Evolutionary conservation across 305 asterid species (phyloP).

Genomic region (Fraxinus floribunda): DNA sequence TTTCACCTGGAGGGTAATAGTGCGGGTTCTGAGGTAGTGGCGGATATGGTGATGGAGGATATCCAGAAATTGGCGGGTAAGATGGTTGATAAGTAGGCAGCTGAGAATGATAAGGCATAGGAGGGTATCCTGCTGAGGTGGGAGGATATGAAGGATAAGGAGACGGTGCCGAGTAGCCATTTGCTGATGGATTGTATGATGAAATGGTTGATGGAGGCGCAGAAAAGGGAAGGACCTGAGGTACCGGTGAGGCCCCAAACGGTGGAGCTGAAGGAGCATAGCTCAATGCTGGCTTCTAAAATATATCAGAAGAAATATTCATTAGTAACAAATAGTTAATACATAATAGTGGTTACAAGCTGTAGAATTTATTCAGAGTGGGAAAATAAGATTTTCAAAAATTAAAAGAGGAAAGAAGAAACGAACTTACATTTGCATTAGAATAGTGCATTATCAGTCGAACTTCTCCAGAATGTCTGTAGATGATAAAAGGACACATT

Average conservation of each 20-base stretch:
- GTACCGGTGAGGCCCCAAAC: conserved; percentile 28
- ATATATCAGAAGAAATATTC: background rate
- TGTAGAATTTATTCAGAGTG: background rate
- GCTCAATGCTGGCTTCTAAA: conserved; percentile 64
- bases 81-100: conserved; percentile 36
- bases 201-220: conserved; percentile 44
- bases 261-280: conserved; percentile 63
- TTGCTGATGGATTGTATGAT: conserved; percentile 29
- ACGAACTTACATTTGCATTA: conserved; percentile 59
- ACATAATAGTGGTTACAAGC: background rate
- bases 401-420: background rate
- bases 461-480: conserved; percentile 88
- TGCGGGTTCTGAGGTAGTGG: conserved; percentile 52
- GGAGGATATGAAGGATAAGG: conserved; percentile 50
- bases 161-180: conserved; percentile 35
- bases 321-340: background rate
- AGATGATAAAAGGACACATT: conserved; percentile 23
- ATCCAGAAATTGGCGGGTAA: conserved; percentile 45
- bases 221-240: conserved; percentile 43
- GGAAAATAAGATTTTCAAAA: background rate
- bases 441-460: conserved; percentile 81
- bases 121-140: conserved; percentile 37
- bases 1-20: conserved; percentile 60
- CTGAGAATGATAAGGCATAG: conserved; percentile 33
- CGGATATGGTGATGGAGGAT: conserved; percentile 70